Evolutionary conservation across 129 eudicot species (phyloP).

Genomic region (Flaveria bidentis): DNA sequence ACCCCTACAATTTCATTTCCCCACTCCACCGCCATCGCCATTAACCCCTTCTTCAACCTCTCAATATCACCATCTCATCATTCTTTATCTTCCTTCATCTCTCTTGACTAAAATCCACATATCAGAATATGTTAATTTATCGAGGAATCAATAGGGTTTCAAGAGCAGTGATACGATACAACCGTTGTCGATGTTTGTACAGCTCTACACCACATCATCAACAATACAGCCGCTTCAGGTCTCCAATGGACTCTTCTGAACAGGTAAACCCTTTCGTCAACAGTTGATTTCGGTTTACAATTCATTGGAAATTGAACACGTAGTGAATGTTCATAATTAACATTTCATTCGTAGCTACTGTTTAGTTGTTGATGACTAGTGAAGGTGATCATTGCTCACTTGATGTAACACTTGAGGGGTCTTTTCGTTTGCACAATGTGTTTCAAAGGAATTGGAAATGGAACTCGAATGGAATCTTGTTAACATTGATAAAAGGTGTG

Average conservation of each 20-base stretch:
- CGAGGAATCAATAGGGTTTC: constrained; percentile 51
- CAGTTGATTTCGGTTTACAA: constrained; percentile 1
- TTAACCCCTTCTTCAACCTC: constrained; percentile 10
- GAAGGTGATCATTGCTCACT: too few relatives aligned
- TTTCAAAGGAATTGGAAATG: too few relatives aligned
- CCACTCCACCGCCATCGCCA: constrained; percentile 18
- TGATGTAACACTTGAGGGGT: too few relatives aligned
- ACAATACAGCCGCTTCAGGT: constrained; percentile 28
- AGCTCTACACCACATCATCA: constrained; percentile 27
- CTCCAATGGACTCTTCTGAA: constrained; percentile 37
- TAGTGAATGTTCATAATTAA: not conserved
- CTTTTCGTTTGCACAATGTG: too few relatives aligned
- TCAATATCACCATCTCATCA: not conserved
- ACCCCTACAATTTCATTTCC: not conserved
- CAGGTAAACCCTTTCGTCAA: constrained; percentile 42
- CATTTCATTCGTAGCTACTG: not conserved
- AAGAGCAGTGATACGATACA: constrained; percentile 37
- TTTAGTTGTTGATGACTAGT: not conserved
- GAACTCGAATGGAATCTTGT: too few relatives aligned
- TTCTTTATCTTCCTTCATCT: not conserved
- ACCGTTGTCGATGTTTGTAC: constrained; percentile 47
- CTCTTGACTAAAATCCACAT: constrained; percentile 5
- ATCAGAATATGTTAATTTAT: constrained; percentile 35
- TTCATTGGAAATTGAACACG: not conserved
- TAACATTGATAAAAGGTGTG: too few relatives aligned